Evolutionary conservation across 2,329 filamentous ascomycete genomes (phyloP).

Genomic region (Podosphaera aphanis): DNA sequence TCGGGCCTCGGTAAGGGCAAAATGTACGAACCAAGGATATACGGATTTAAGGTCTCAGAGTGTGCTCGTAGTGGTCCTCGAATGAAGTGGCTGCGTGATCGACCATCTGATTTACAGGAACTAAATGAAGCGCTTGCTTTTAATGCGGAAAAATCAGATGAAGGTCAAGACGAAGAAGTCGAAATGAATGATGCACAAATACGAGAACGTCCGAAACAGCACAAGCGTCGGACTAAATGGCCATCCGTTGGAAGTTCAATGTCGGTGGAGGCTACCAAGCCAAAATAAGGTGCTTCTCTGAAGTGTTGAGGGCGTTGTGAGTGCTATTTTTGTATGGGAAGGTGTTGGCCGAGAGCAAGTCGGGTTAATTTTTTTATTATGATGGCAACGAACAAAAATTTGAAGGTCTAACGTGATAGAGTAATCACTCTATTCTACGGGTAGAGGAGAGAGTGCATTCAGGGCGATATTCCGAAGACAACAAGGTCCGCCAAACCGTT

Average conservation of each 20-base stretch:
- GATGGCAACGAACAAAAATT: background rate
- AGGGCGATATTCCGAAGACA: background rate
- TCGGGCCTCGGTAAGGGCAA: constrained; percentile 61
- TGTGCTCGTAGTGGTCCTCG: constrained; percentile 70
- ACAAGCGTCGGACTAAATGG: constrained; percentile 4
- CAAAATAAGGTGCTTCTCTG: background rate
- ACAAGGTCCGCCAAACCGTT: background rate
- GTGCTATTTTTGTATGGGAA: background rate
- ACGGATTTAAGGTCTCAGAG: constrained; percentile 87
- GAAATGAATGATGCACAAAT: constrained; percentile 15
- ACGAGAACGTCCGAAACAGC: constrained; percentile 4
- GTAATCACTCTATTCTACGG: background rate
- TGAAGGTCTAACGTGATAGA: background rate
- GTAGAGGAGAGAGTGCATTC: background rate
- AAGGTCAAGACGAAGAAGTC: constrained; percentile 28
- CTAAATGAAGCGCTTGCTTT: constrained; percentile 53
- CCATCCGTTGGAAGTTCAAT: constrained; percentile 15
- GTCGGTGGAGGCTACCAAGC: constrained; percentile 13
- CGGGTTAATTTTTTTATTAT: background rate
- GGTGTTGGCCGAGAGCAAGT: background rate
- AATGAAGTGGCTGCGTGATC: constrained; percentile 88
- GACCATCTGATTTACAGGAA: constrained; percentile 57
- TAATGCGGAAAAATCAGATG: constrained; percentile 30
- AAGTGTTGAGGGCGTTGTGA: background rate
- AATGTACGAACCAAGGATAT: constrained; percentile 89